Conservation (phyloP, 2,329 filamentous ascomycete species). For the Trichoderma semiorbis region DNA sequence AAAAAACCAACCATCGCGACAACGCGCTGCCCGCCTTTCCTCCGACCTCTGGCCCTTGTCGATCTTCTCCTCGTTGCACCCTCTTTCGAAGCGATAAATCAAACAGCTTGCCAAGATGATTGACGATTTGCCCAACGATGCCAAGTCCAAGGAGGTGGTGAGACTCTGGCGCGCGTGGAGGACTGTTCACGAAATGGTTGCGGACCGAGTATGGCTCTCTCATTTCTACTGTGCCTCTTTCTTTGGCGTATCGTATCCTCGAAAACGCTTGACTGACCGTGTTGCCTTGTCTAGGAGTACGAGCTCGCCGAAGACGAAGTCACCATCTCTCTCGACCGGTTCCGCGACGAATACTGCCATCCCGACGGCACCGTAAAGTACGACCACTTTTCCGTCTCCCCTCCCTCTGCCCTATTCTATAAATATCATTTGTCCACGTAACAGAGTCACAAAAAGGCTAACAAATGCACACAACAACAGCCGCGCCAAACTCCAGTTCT, state of each 20-base stretch:
- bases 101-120: constrained; percentile 32
- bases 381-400: constrained; percentile 15
- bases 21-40: neutral
- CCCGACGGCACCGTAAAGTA: constrained; percentile 74
- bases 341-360: constrained; percentile 68
- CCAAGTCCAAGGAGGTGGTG: constrained; percentile 52
- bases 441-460: neutral
- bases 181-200: constrained; percentile 93
- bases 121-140: constrained; percentile 44
- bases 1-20: neutral
- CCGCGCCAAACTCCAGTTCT: constrained; percentile 81
- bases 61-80: neutral
- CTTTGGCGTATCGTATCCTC: neutral
- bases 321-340: constrained; percentile 79
- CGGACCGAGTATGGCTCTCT: constrained; percentile 67
- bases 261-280: neutral
- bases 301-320: constrained; percentile 87
- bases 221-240: too few relatives aligned
- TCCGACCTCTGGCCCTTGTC: neutral
- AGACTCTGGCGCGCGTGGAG: constrained; percentile 91
- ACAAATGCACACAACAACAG: constrained; percentile 43
- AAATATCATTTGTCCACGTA: neutral
- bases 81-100: neutral
- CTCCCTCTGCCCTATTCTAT: neutral
- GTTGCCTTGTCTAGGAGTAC: constrained; percentile 66